Conservation (phyloP, 192 early-diverging fungal species). For the Rhizophlyctis rosea region DNA sequence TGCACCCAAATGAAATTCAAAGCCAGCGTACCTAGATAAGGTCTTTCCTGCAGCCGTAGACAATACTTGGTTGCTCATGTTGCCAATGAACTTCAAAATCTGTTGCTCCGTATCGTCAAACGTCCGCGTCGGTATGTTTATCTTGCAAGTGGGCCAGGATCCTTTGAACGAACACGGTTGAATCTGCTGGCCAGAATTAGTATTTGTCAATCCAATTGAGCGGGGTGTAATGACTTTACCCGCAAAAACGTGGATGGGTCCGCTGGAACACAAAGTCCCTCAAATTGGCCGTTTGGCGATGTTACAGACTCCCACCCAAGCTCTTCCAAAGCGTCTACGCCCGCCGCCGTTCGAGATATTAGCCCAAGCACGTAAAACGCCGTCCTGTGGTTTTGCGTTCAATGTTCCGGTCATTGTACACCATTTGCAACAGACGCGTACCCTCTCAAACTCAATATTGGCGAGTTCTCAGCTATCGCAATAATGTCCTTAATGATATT, state of each 20-base stretch:
- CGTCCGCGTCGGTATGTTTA: constrained; percentile 41
- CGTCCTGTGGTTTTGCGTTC: constrained; percentile 59
- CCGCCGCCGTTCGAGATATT: constrained; percentile 64
- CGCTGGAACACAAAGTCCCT: constrained; percentile 66
- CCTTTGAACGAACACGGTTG: constrained; percentile 36
- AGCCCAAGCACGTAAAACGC: constrained; percentile 72
- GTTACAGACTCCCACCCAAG: constrained; percentile 73
- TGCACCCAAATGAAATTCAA: neutral
- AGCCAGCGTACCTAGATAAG: constrained; percentile 51
- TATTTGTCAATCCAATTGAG: neutral
- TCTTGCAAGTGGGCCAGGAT: constrained; percentile 25
- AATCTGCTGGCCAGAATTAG: constrained; percentile 24
- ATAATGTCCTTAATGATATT: constrained; percentile 72
- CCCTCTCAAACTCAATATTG: constrained; percentile 72
- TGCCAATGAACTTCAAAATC: constrained; percentile 69
- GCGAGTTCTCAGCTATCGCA: constrained; percentile 61
- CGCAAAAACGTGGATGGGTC: constrained; percentile 57
- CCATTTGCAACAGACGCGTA: no score
- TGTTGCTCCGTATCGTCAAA: constrained; percentile 54
- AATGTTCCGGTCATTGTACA: no score
- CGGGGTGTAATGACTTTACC: constrained; percentile 33
- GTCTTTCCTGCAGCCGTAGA: constrained; percentile 72
- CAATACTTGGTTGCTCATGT: constrained; percentile 80
- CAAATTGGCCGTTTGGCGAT: constrained; percentile 43
- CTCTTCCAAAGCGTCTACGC: constrained; percentile 66